Percentiles rank a stretch among this genome's conserved stretches.
Evolutionary conservation across 23 red algal genomes (phyloP).

Genomic region (Gracilaria domingensis): DNA sequence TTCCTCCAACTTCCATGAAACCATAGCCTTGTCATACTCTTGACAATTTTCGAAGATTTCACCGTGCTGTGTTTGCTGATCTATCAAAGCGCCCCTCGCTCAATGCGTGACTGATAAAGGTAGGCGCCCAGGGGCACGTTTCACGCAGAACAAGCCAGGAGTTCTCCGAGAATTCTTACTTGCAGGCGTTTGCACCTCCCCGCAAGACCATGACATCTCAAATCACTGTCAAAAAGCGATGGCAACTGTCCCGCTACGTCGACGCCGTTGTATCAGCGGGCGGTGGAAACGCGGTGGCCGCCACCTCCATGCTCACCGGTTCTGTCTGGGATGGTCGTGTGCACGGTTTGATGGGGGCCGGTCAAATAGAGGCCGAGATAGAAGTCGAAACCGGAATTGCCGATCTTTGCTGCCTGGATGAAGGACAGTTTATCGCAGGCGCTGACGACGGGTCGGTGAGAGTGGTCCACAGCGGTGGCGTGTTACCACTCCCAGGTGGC

Average conservation of each 20-base stretch:
- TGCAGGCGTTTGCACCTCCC: too few species aligned
- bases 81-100: too few species aligned
- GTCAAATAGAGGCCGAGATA: conserved; percentile 82
- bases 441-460: conserved; percentile 78
- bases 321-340: conserved; percentile 84
- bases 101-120: too few species aligned
- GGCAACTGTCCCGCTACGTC: conserved; percentile 75
- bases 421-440: conserved; percentile 88
- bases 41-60: too few species aligned
- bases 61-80: too few species aligned
- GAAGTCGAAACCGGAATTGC: conserved; percentile 80
- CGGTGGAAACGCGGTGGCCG: conserved; percentile 80
- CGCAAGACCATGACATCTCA: background rate
- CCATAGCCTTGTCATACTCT: too few species aligned
- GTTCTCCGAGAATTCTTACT: background rate
- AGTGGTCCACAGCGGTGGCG: conserved; percentile 81
- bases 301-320: conserved; percentile 80
- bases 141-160: too few species aligned
- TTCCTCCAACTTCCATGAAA: too few species aligned
- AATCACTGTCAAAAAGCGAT: conserved; percentile 54
- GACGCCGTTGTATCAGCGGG: conserved; percentile 83
- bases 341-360: conserved; percentile 76
- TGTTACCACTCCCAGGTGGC: conserved; percentile 75
- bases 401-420: conserved; percentile 63
- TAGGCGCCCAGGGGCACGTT: too few species aligned